Evolutionary conservation across 192 early-diverging fungal genomes (phyloP).

Genomic region (Powellomyces hirtus): DNA sequence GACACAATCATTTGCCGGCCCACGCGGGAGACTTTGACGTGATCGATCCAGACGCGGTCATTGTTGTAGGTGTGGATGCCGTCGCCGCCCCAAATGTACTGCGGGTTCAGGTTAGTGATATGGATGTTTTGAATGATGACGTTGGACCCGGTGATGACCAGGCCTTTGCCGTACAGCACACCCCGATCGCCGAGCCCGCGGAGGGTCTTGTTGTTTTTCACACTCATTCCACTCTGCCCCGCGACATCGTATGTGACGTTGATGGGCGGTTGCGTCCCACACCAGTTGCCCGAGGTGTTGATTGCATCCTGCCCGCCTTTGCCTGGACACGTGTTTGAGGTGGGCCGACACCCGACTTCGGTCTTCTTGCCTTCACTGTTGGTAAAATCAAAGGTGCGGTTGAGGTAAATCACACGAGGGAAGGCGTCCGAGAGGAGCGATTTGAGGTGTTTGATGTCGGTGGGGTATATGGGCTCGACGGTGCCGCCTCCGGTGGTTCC

Average conservation of each 20-base stretch:
- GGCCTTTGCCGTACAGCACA: background rate
- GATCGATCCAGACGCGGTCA: background rate
- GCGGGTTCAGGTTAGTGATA: background rate
- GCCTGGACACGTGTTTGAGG: constrained; percentile 2
- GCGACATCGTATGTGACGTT: background rate
- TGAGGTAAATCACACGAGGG: too few relatives aligned
- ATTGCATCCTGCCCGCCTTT: background rate
- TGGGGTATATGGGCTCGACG: too few relatives aligned
- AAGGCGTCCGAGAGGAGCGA: too few relatives aligned
- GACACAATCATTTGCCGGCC: background rate
- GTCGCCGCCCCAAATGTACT: constrained; percentile 3
- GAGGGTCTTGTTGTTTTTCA: background rate
- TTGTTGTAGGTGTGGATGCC: background rate
- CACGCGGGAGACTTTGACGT: constrained; percentile 1
- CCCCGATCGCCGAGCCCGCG: background rate
- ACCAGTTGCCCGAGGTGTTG: background rate
- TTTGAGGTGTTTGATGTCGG: too few relatives aligned
- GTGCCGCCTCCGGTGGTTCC: too few relatives aligned
- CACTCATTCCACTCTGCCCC: background rate
- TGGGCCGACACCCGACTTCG: background rate
- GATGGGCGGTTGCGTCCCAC: background rate
- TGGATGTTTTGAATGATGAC: constrained; percentile 2
- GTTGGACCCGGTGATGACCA: background rate
- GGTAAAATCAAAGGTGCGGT: background rate
- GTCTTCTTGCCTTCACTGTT: background rate